Evolutionary conservation across 257 asterid species (phyloP).

Genomic region (Nicotiana paniculata): DNA sequence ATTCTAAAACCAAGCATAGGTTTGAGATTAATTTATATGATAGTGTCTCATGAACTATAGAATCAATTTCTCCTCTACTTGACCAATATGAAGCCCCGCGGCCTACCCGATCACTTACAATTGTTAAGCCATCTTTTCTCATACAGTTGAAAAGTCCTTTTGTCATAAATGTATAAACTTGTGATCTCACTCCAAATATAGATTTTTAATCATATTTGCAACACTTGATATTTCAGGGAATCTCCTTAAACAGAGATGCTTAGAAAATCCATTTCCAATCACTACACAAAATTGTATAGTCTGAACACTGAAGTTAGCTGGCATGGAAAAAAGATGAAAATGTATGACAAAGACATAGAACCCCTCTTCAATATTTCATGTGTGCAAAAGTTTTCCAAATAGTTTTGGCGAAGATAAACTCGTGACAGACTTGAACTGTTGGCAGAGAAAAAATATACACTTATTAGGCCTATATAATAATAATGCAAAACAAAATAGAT

Average conservation of each 20-base stretch:
- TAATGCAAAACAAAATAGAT: too few relatives aligned
- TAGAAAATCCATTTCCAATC: conserved; percentile 48
- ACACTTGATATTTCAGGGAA: conserved; percentile 43
- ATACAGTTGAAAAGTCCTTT: conserved; percentile 29
- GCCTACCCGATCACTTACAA: conserved; percentile 13
- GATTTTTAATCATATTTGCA: conserved; percentile 32
- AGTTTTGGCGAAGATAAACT: conserved; percentile 33
- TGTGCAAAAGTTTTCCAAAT: conserved; percentile 35
- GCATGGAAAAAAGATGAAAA: not conserved
- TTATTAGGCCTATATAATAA: not conserved
- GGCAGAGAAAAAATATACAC: not conserved
- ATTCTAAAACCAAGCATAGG: too few relatives aligned
- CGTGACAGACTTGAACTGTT: conserved; percentile 62
- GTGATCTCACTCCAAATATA: conserved; percentile 38
- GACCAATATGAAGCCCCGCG: too few relatives aligned
- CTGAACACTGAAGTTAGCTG: not conserved
- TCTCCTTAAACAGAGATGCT: conserved; percentile 51
- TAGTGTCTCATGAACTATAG: too few relatives aligned
- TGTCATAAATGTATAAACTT: conserved; percentile 44
- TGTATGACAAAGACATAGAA: not conserved
- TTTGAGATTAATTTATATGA: too few relatives aligned
- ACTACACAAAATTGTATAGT: conserved; percentile 36
- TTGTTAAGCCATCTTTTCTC: conserved; percentile 38
- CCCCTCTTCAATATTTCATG: not conserved
- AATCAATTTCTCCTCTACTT: not conserved